Percentiles rank a stretch among this genome's conserved stretches.
Conservation (phyloP, 139 green algal species). For the Diplosphaera chodatii region DNA sequence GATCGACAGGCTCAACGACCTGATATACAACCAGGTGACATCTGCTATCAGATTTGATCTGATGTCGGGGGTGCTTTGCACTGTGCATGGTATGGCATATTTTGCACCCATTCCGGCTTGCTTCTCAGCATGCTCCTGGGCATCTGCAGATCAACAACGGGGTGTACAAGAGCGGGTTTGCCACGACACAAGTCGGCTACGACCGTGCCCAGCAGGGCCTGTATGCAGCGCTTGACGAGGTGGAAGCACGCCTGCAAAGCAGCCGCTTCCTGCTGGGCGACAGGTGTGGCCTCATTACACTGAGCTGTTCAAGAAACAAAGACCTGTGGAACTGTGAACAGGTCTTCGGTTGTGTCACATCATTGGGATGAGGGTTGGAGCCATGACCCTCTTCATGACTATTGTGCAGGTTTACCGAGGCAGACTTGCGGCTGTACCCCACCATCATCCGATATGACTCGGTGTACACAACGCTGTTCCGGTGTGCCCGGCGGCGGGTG, state of each 20-base stretch:
- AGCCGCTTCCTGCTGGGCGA: slow-evolving; percentile 72
- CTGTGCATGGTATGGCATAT: too few relatives aligned
- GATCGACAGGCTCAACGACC: slow-evolving; percentile 64
- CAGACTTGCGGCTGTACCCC: slow-evolving; percentile 78
- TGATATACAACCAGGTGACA: slow-evolving; percentile 47
- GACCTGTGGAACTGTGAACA: too few relatives aligned
- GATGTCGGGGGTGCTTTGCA: too few relatives aligned
- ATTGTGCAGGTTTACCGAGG: slow-evolving; percentile 59
- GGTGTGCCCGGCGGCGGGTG: slow-evolving; percentile 61
- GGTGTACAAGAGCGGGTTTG: slow-evolving; percentile 72
- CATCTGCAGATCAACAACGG: slow-evolving; percentile 78
- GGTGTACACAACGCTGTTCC: slow-evolving; percentile 82
- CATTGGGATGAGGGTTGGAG: too few relatives aligned
- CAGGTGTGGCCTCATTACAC: too few relatives aligned
- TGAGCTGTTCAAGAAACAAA: too few relatives aligned
- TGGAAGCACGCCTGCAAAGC: slow-evolving; percentile 51
- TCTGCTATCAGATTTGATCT: too few relatives aligned
- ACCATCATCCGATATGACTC: slow-evolving; percentile 77
- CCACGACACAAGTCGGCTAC: slow-evolving; percentile 74
- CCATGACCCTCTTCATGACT: neutral
- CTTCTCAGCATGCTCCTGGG: too few relatives aligned
- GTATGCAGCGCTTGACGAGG: slow-evolving; percentile 45
- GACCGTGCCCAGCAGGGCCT: slow-evolving; percentile 51
- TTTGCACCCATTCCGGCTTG: too few relatives aligned
- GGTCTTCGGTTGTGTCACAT: too few relatives aligned